Conservation (phyloP, 2,329 filamentous ascomycete genomes). For the Neonectria ditissima region DNA sequence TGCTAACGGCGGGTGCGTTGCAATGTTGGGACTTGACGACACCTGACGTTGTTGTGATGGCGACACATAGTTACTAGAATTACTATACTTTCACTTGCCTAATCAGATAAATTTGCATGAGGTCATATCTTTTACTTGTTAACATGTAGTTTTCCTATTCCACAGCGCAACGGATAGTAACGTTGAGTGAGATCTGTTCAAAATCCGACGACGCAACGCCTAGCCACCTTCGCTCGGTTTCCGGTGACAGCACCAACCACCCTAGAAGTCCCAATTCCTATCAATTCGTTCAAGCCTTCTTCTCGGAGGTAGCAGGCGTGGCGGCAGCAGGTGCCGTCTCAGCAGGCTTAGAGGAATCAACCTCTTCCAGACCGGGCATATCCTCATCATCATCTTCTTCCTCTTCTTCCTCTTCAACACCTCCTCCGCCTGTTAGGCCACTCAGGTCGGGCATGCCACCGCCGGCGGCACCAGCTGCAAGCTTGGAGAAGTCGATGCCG, state of each 20-base stretch:
- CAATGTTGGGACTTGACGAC: no score
- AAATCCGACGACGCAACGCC: slow-evolving; percentile 43
- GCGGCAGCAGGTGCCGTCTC: slow-evolving; percentile 46
- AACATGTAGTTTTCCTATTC: slow-evolving; percentile 39
- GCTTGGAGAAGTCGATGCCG: slow-evolving; percentile 94
- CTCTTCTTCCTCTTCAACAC: slow-evolving; percentile 62
- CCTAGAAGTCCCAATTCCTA: slow-evolving; percentile 25
- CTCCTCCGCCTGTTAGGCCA: slow-evolving; percentile 59
- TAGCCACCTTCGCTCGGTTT: slow-evolving; percentile 38
- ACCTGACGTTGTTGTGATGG: background rate
- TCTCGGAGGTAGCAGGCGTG: slow-evolving; percentile 51
- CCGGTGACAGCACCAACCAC: slow-evolving; percentile 28
- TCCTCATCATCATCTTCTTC: slow-evolving; percentile 75
- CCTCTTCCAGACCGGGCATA: slow-evolving; percentile 84
- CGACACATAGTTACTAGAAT: background rate
- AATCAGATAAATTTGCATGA: slow-evolving; percentile 1
- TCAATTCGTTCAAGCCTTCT: slow-evolving; percentile 51
- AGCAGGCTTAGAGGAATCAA: slow-evolving; percentile 54
- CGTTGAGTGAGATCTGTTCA: slow-evolving; percentile 33
- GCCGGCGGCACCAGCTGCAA: slow-evolving; percentile 68
- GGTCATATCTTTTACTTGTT: slow-evolving; percentile 18
- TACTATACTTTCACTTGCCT: background rate
- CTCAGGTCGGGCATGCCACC: slow-evolving; percentile 60
- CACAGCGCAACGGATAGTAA: slow-evolving; percentile 38
- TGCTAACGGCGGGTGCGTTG: no score